phyloP scores from a whole-genome alignment of 805 yeast species.

The Yamadazyma phyllophila region DNA sequence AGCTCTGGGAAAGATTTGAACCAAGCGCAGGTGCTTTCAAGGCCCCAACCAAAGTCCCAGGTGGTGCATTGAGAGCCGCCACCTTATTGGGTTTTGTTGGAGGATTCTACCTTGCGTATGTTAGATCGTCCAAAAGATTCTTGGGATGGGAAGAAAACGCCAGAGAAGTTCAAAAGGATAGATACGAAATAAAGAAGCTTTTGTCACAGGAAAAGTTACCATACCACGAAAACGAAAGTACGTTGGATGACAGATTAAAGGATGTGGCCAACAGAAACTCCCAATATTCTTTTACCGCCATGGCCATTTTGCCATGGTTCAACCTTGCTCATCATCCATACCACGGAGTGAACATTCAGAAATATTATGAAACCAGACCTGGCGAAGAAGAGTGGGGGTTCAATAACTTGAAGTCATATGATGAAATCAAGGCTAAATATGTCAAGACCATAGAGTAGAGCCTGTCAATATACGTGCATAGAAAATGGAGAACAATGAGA shows the following conservation, averaged over 20 bases:
- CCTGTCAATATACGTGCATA: slow-evolving; percentile 5
- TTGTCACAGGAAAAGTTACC: slow-evolving; percentile 66
- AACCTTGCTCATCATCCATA: slow-evolving; percentile 77
- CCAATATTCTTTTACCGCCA: slow-evolving; percentile 59
- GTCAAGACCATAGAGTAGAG: slow-evolving; percentile 4
- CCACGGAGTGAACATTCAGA: slow-evolving; percentile 72
- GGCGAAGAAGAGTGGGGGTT: slow-evolving; percentile 62
- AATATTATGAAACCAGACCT: slow-evolving; percentile 54
- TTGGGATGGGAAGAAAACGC: slow-evolving; percentile 75
- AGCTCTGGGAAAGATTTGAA: slow-evolving; percentile 43
- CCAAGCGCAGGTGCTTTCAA: slow-evolving; percentile 42
- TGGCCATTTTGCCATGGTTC: slow-evolving; percentile 76
- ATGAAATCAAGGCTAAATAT: slow-evolving; percentile 43
- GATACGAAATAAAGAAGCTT: slow-evolving; percentile 67
- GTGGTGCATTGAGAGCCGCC: slow-evolving; percentile 56
- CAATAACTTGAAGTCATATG: slow-evolving; percentile 46
- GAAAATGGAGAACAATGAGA: too few relatives aligned
- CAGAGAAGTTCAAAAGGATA: slow-evolving; percentile 67
- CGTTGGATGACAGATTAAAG: slow-evolving; percentile 64
- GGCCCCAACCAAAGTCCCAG: slow-evolving; percentile 51
- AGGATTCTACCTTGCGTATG: slow-evolving; percentile 73
- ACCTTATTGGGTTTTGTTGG: slow-evolving; percentile 63
- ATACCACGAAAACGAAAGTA: slow-evolving; percentile 56
- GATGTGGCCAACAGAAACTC: slow-evolving; percentile 77
- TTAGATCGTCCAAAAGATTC: slow-evolving; percentile 65